phyloP scores from a whole-genome alignment of 192 early-diverging fungal genomes.

The Podila clonocystis region DNA sequence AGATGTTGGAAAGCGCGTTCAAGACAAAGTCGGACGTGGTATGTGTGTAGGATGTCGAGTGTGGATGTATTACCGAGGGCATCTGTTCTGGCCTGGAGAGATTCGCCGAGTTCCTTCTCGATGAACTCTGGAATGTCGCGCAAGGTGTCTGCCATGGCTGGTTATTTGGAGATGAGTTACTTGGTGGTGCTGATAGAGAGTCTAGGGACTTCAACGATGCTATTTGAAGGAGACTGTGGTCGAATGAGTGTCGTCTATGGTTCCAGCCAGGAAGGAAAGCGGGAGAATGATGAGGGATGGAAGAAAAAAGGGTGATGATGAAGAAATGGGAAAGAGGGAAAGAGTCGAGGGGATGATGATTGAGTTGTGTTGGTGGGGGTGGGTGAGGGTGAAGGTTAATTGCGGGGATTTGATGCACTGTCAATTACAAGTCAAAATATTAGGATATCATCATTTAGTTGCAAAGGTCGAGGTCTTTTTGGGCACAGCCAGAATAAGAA shows the following conservation, averaged over 20 bases:
- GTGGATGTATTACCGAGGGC: constrained; percentile 83
- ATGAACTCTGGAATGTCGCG: constrained; percentile 97
- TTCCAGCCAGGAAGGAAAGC: not conserved
- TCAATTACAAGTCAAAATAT: too few relatives aligned
- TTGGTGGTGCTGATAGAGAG: too few relatives aligned
- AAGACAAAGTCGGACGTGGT: too few relatives aligned
- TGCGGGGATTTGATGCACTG: not conserved
- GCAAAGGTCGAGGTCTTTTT: too few relatives aligned
- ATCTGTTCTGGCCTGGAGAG: constrained; percentile 87
- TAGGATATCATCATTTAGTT: too few relatives aligned
- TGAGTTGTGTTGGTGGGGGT: not conserved
- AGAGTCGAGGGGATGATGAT: not conserved
- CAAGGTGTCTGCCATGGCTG: constrained; percentile 63
- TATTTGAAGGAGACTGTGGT: too few relatives aligned
- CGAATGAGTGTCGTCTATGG: too few relatives aligned
- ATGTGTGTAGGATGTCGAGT: not conserved
- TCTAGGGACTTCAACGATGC: too few relatives aligned
- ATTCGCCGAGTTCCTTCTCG: constrained; percentile 92
- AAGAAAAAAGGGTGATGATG: not conserved
- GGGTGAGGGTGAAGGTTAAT: not conserved
- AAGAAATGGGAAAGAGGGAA: not conserved
- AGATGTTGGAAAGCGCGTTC: too few relatives aligned
- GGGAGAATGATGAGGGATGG: not conserved
- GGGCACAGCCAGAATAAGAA: too few relatives aligned
- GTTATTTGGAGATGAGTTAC: not conserved